Evolutionary conservation across 1,284 basidiomycete genomes (phyloP), one percentile per base, ranked within the genome.

Genomic region (Waitea zeae): DNA sequence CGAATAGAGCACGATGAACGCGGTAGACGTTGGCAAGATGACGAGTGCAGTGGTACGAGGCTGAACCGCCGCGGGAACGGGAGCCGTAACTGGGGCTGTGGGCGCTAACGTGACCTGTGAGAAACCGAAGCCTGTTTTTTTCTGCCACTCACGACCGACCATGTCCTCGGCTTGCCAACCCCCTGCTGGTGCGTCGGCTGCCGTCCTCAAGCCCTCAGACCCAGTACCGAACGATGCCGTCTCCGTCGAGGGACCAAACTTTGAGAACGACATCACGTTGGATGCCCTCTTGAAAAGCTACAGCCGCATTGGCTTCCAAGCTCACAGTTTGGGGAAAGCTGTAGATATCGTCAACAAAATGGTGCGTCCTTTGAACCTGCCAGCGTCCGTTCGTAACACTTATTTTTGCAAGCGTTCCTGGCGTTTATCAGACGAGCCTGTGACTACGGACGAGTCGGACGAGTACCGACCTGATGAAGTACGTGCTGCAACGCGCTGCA

Each of bases 281-380:
- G 62, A 78, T 32, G 60, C 69, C 24, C 67, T 99, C 42, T 56
- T 99, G 29, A 53, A 59, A 29, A 77, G 71, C 46, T 97, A 95
- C 59, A 74, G 82, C 48, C 71, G 75, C 14, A 95, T 97, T 35
- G 93, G 93, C 12, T 98, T 98, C 50, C 93, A 98, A 53, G 93
- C 93, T 12, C 89, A 79, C 30, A 90, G 84, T 36, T 59, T 99
- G 4, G 81, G 82, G 2, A 74, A 69, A 45, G 93, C 93, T 0
- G 86, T 96, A 41, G 73, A 87, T 34, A 80, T 93, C 42, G 79
- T 98, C 29, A 76, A 93, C 51, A 70, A 70, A 47, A 95, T 95
- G 84, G 89, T 87, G 36, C 5, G 47, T 33, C 12, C 17, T 11
- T 34, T 13, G 15, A 17, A 35, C 20, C 18, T 22, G 11, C 22